Conservation (phyloP, 768 basidiomycete genomes). For the Boletus reticulatus region DNA sequence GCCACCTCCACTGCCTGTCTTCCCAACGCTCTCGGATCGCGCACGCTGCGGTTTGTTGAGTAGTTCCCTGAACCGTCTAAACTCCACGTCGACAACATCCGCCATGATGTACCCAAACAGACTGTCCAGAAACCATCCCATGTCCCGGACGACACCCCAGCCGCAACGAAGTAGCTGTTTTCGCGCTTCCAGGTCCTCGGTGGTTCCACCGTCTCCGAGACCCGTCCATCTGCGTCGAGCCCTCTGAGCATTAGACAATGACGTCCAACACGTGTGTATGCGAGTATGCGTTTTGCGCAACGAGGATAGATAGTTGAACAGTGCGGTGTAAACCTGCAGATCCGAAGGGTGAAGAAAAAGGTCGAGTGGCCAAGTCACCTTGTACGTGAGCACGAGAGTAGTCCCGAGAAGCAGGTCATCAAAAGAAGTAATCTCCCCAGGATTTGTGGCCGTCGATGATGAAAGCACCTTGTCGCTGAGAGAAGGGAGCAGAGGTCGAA, state of each 20-base stretch:
- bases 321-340: conserved; percentile 65
- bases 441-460: conserved; percentile 37
- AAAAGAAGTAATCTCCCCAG: conserved; percentile 51
- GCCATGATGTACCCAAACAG: conserved; percentile 84
- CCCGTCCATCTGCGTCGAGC: conserved; percentile 85
- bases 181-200: conserved; percentile 63
- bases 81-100: conserved; percentile 87
- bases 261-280: conserved; percentile 80
- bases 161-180: conserved; percentile 68
- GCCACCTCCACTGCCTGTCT: conserved; percentile 4
- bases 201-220: conserved; percentile 80
- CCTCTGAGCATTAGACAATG: conserved; percentile 82
- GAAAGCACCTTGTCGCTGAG: conserved; percentile 45
- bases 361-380: conserved; percentile 83
- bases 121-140: conserved; percentile 90
- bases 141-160: conserved; percentile 85
- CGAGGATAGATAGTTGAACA: conserved; percentile 83
- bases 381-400: conserved; percentile 65
- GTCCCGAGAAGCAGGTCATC: conserved; percentile 80
- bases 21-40: conserved; percentile 20
- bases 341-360: conserved; percentile 81
- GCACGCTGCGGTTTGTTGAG: conserved; percentile 34
- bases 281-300: conserved; percentile 81
- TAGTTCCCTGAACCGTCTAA: conserved; percentile 62
- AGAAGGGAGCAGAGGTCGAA: conserved; percentile 80